A percentile compares a stretch with the other conserved stretches of the same genome.
These are phyloP conservation scores for Mycena vitilis DNA, from an alignment of 768 basidiomycete genomes.

Conservation along the genomic window DNA sequence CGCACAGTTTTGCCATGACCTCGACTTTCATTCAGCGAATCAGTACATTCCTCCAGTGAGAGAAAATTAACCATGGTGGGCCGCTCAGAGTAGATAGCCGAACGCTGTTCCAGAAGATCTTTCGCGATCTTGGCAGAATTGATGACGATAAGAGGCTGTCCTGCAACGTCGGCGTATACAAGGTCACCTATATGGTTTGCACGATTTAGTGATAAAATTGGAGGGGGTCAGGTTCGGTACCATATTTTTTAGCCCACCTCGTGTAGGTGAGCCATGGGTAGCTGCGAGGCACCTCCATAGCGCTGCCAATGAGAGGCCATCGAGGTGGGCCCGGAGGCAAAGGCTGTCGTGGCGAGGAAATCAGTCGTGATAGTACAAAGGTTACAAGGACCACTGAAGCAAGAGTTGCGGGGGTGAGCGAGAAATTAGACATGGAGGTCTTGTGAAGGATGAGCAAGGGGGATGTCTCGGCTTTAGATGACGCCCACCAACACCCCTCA, in stretches of 20 bases:
- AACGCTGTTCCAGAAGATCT: slow-evolving; percentile 11
- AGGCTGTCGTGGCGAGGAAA: background rate
- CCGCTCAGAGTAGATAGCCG: slow-evolving; percentile 9
- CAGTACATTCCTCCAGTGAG: no score
- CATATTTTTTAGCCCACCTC: slow-evolving; percentile 13
- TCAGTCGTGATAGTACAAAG: background rate
- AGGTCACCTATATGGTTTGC: background rate
- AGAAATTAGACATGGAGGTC: no score
- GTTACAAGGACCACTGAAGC: background rate
- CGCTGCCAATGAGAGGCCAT: slow-evolving; percentile 11
- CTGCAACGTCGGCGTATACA: background rate
- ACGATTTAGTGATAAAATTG: no score
- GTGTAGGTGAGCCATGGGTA: slow-evolving; percentile 13
- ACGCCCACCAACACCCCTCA: no score
- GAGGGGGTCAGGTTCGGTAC: background rate
- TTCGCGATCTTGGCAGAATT: slow-evolving; percentile 10
- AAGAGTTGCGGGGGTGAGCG: no score
- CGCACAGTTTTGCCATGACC: slow-evolving; percentile 23
- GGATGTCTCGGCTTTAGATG: no score
- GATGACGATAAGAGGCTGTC: background rate
- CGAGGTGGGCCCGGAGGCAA: slow-evolving; percentile 16
- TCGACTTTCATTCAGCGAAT: background rate
- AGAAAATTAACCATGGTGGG: slow-evolving; percentile 1
- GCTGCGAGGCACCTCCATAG: background rate
- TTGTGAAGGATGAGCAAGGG: background rate